Base-by-base conservation (phyloP, 768 basidiomycete genomes). In the Hirschioporus abietinus region DNA sequence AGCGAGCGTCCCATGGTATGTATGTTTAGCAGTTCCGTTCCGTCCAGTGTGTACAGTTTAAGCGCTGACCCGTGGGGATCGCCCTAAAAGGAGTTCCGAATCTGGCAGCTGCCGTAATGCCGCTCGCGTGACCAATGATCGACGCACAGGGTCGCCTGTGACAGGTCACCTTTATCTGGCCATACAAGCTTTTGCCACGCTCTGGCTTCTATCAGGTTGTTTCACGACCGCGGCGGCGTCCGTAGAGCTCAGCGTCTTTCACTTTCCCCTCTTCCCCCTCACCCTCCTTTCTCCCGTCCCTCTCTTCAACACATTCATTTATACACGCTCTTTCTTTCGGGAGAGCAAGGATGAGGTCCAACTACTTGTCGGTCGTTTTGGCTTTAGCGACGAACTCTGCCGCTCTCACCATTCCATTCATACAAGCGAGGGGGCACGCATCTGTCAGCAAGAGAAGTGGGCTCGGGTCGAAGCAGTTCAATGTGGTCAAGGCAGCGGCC, bases 371-470 rank as follows among this genome's bases (percentile, higher is more conserved):
- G 26, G 70, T 83, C 68, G 74, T 76, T 24, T 71, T 85, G 60
- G 73, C 76, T 60, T 71, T 82, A 70, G 72, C 77, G 36, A 69
- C 73, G 59, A 71, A 80, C 67, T 76, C 81, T 60, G 75, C 82
- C 69, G 84, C 89, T 17, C 67, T 81, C 70, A 79, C 71, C 63
- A 71, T 85, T 42, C 80, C 85, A 58, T 66, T 89, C 73, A 81
- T 80, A 68, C 83, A 81, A 72, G 71, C 77, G 67, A 81, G 76
- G 67, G 78, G 75, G 30, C 64, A 69, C 70, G 70, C 73, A 20
- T 68, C 76, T 20, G 63, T 68, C 25, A 60, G 18, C 23, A 59
- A 52, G 12, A 52, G 42, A 52, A 52, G 12, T 52, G 42, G 42
- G 12, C 30, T 30, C 30, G 30, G 30, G 30, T 30, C 30, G 30